Conservation (phyloP, 2,329 filamentous ascomycete species). For the Alternaria triticimaculans region DNA sequence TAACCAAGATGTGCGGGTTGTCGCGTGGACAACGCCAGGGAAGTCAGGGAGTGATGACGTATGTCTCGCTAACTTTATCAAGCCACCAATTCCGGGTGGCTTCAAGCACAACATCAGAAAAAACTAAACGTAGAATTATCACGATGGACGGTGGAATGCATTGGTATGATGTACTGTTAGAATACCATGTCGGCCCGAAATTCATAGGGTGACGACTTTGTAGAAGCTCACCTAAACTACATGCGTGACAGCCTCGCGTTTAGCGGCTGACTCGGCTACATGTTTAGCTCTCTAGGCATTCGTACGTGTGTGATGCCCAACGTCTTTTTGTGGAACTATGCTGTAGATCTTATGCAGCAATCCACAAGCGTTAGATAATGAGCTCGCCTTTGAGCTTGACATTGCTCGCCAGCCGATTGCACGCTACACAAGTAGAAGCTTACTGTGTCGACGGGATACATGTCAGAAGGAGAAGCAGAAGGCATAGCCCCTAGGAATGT, state of each 20-base stretch:
- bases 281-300: not conserved
- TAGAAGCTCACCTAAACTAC: not conserved
- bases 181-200: not conserved
- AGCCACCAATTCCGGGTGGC: conserved; percentile 3
- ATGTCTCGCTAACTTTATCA: not conserved
- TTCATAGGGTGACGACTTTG: not conserved
- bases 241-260: not conserved
- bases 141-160: too few relatives aligned
- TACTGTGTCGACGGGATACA: not conserved
- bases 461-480: not conserved
- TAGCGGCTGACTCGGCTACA: not conserved
- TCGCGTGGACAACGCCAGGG: conserved; percentile 9
- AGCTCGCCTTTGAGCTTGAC: too few relatives aligned
- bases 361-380: not conserved
- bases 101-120: not conserved
- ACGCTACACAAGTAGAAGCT: not conserved
- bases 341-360: not conserved
- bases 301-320: not conserved
- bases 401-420: not conserved
- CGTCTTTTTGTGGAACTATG: not conserved
- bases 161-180: not conserved
- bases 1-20: conserved; percentile 5
- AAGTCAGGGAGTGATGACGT: conserved; percentile 12
- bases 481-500: not conserved
- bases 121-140: not conserved